These are phyloP conservation scores for Tuber borchii DNA, from an alignment of 495 filamentous ascomycete genomes.

Conservation along the genomic window DNA sequence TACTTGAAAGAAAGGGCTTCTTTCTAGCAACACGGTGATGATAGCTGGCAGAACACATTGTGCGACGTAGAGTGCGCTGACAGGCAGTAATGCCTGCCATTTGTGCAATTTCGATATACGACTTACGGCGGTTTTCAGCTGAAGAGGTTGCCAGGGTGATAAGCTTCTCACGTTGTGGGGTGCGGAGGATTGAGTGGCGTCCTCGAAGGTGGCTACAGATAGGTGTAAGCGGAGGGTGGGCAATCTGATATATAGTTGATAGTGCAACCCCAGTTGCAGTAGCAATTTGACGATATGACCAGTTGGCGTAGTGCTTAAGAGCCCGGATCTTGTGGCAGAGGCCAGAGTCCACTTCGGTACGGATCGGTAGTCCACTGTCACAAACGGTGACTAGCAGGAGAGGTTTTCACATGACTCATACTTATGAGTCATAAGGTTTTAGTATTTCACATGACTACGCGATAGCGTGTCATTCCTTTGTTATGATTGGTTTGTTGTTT, in stretches of 20 bases:
- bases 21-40: background rate
- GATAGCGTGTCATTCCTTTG: too few relatives aligned
- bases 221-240: background rate
- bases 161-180: background rate
- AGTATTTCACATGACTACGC: too few relatives aligned
- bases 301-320: background rate
- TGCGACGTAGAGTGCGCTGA: fast-evolving
- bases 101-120: background rate
- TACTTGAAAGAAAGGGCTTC: background rate
- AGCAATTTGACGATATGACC: background rate
- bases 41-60: background rate
- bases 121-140: background rate
- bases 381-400: too few relatives aligned
- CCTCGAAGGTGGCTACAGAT: background rate
- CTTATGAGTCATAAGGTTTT: too few relatives aligned
- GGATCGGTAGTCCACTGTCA: too few relatives aligned
- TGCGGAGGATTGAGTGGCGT: background rate
- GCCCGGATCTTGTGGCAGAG: background rate
- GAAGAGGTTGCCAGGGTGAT: background rate
- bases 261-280: background rate
- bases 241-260: background rate
- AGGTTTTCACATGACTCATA: too few relatives aligned
- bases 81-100: background rate
- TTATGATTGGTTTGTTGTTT: too few relatives aligned
- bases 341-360: background rate